Evolutionary conservation across 768 basidiomycete genomes (phyloP).

Genomic region (Termitomyces sp.): DNA sequence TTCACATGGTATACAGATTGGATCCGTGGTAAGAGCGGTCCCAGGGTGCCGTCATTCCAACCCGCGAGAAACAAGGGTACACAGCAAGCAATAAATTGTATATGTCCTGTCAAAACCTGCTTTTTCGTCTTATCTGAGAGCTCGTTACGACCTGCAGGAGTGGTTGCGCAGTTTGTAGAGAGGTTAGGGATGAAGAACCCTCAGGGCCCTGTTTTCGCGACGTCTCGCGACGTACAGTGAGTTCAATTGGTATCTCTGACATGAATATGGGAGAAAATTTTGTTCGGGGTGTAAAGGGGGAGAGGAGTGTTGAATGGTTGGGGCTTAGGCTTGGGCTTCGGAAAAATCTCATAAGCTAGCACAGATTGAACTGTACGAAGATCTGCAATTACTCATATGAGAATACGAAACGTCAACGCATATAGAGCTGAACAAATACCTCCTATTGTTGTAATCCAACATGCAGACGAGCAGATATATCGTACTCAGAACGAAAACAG

Average conservation of each 20-base stretch:
- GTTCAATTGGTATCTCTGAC: slow-evolving; percentile 7
- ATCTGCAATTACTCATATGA: not conserved
- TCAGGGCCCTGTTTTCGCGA: slow-evolving; percentile 9
- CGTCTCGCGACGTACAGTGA: slow-evolving; percentile 5
- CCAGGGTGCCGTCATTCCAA: slow-evolving; percentile 8
- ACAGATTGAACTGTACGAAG: not conserved
- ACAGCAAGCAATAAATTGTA: slow-evolving; percentile 54
- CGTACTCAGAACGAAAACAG: too few relatives aligned
- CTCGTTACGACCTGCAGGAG: not conserved
- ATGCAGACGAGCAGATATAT: not conserved
- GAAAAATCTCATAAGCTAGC: not conserved
- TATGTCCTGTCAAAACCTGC: slow-evolving; percentile 17
- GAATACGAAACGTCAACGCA: not conserved
- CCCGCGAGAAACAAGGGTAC: slow-evolving; percentile 44
- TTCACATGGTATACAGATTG: slow-evolving; percentile 3
- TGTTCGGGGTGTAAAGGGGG: not conserved
- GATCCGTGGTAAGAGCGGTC: slow-evolving; percentile 8
- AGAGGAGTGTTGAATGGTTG: not conserved
- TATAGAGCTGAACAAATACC: not conserved
- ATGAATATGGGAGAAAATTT: not conserved
- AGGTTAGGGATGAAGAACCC: not conserved
- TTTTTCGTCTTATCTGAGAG: slow-evolving; percentile 11
- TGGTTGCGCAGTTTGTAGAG: not conserved
- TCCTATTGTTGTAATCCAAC: not conserved
- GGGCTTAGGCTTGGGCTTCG: not conserved